Conservation (phyloP, 345 rosid genomes). For the Erysimum cheiranthoides region DNA sequence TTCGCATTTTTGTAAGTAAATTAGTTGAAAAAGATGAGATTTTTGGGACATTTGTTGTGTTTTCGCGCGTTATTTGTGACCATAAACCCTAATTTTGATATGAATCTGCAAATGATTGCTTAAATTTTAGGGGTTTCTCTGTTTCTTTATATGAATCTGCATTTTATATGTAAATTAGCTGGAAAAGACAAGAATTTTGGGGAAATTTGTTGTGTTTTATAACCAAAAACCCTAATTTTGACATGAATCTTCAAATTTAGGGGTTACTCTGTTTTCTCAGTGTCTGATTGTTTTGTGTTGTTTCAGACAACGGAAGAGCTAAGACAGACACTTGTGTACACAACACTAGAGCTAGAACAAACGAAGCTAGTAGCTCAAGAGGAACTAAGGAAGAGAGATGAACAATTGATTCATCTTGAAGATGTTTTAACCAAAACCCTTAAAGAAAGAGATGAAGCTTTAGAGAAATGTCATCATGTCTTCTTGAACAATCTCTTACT, state of each 20-base stretch:
- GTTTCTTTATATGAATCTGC: neutral
- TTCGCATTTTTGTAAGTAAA: conserved; percentile 12
- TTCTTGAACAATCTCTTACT: conserved; percentile 62
- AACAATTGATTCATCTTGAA: conserved; percentile 63
- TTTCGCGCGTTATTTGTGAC: too few relatives aligned
- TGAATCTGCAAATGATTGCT: neutral
- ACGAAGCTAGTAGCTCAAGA: conserved; percentile 73
- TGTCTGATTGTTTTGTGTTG: neutral
- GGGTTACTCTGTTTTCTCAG: conserved; percentile 19
- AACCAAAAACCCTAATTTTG: conserved; percentile 17
- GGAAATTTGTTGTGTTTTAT: neutral
- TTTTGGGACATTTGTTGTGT: neutral
- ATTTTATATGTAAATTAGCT: neutral
- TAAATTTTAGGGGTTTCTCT: conserved; percentile 27
- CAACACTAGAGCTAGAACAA: conserved; percentile 77
- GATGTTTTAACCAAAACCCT: conserved; percentile 57
- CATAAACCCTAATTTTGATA: conserved; percentile 15
- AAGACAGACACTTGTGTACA: conserved; percentile 67
- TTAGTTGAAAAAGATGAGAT: neutral
- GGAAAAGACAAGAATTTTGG: neutral
- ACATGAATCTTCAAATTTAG: neutral
- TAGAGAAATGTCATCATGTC: conserved; percentile 64
- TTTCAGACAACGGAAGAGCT: conserved; percentile 80
- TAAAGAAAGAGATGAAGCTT: conserved; percentile 77
- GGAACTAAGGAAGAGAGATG: conserved; percentile 84